Evolutionary conservation across 352 stramenopile genomes (phyloP), one percentile per base, ranked within the genome.

Genomic region (Globisporangium polare): DNA sequence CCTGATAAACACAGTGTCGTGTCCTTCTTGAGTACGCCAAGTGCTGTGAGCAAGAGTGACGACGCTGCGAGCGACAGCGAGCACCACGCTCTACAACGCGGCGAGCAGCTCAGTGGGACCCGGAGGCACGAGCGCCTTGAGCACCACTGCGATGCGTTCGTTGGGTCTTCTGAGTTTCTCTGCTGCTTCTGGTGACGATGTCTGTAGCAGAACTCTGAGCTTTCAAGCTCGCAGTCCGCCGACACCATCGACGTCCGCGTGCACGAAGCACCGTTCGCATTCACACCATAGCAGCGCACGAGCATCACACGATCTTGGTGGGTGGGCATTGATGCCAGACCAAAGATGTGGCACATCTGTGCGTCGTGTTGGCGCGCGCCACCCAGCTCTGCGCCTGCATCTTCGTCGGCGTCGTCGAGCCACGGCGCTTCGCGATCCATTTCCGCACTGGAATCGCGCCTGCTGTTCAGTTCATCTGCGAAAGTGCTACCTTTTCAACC

Each of bases 321-420:
- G 3, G 18, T 17, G 18, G 47, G 26, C 3, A 15, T 15, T 6
- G 29, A 15, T 10, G 6, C 26, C 15, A 35, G 10, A 6, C 20
- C 1, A 12, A 8, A 54, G 8, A 54, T 10, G 1, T 8, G 13
- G 6, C 12, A 7, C 17, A 39, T 54, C 17, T 41, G 15, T 33
- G 29, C 7, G 3, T 18, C 49, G 18, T 17, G 13, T 17, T 54
- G 7, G 3, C 13, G 9, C n/a, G n/a, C 22, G 7, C 41, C 27
- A 17, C 49, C 26, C 31, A 42, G 33, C 59, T 56, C 50, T 26
- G n/a, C 39, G 5, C 33, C 31, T 2, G 41, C 49, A 7, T 45
- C 39, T 24, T 42, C 50, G 4, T 64, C 58, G 37, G 57, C 43
- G 31, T 59, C 54, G 13, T 69, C 62, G 17, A 69, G 52, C 63